Base-by-base conservation (phyloP, 1,139 yeast genomes). In the Kodamaea alishanica region DNA sequence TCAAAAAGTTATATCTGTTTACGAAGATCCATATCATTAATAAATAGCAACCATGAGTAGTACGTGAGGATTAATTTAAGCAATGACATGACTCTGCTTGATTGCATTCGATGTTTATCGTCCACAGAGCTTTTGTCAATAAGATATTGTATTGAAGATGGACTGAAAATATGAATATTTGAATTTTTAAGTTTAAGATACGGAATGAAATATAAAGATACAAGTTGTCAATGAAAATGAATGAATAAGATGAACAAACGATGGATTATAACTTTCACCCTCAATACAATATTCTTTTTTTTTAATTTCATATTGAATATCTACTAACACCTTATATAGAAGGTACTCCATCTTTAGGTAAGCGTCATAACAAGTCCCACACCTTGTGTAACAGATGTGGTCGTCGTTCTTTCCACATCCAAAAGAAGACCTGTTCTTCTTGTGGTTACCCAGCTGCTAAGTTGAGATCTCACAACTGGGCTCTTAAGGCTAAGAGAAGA, bases 291-390 rank as follows among this genome's bases (percentile, higher is more conserved):
- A 15, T 15, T 15, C n/a, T 15, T 15, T 15, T 15, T 15, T 15
- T 3, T 15, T 15, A 15, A 15, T 3, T 15, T 15, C 20, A 15
- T 6, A 15, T 10, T 24, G 35, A 33, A 31, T 26, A 32, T 34
- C 30, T 46, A 48, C 50, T 46, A 48, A 46, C 49, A 34, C 41
- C 61, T 58, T 44, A 48, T 53, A 63, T 67, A 88, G 96, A 92
- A 90, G 98, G 98, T 88, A 92, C 98, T 76, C 96, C 97, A 81
- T 88, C 97, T 74, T 84, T 88, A 82, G 97, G 98, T 84, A 92
- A 90, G 81, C 89, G 95, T 77, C 97, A 92, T 89, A 90, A 87
- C 94, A 94, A 94, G 82, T 84, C 97, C 72, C 99, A 92, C 89
- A 86, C 95, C 70, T 81, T 90, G 77, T 94, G 99, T 83, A 88